phyloP scores from a whole-genome alignment of 805 yeast species.

The Sugiyamaella boreocaroliniensis region DNA sequence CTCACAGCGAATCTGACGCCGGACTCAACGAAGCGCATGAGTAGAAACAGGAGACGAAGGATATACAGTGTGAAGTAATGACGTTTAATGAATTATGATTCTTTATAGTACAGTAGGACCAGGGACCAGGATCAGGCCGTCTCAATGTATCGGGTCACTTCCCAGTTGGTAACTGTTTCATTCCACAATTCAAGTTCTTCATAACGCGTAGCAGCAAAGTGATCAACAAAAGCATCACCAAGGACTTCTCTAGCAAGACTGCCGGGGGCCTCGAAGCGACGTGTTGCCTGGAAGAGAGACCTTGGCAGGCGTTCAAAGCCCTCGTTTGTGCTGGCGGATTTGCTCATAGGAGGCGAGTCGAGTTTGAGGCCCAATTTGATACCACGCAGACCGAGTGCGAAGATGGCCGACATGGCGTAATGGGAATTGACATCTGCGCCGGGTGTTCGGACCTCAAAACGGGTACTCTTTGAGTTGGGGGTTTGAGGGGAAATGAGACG shows the following conservation, averaged over 20 bases:
- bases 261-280: slow-evolving; percentile 19
- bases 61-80: background rate
- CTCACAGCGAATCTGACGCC: too few species aligned
- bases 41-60: too few species aligned
- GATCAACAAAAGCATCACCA: slow-evolving; percentile 34
- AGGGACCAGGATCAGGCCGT: slow-evolving; percentile 21
- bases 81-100: background rate
- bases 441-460: slow-evolving; percentile 32
- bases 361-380: slow-evolving; percentile 23
- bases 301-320: slow-evolving; percentile 25
- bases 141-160: slow-evolving; percentile 29
- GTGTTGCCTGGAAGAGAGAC: slow-evolving; percentile 24
- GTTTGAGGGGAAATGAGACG: slow-evolving; percentile 27
- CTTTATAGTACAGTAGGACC: background rate
- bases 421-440: slow-evolving; percentile 34
- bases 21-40: too few species aligned
- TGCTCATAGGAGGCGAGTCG: slow-evolving; percentile 27
- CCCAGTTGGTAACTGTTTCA: slow-evolving; percentile 33
- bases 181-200: slow-evolving; percentile 27
- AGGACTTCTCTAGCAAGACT: slow-evolving; percentile 31
- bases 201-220: slow-evolving; percentile 27
- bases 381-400: slow-evolving; percentile 30
- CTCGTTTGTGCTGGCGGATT: slow-evolving; percentile 14
- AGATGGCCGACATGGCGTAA: slow-evolving; percentile 30
- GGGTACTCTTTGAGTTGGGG: slow-evolving; percentile 23